Evolutionary conservation across 1,139 yeast genomes (phyloP).

Genomic region (Meyerozyma carpophila): DNA sequence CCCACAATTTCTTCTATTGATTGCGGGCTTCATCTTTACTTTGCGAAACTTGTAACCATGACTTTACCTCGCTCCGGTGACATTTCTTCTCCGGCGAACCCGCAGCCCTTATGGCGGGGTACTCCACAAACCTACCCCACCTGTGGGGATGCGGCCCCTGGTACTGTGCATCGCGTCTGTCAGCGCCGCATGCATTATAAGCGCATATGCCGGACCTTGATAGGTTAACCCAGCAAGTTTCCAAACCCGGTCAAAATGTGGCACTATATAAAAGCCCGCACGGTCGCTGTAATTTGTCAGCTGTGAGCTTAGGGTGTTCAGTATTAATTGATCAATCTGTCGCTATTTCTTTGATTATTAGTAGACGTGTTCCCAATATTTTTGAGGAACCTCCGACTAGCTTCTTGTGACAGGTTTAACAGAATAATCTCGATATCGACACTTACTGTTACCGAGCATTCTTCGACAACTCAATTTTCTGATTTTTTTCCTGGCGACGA

Average conservation of each 20-base stretch:
- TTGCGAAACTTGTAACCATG: too few species aligned
- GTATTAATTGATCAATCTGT: too few species aligned
- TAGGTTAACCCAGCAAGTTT: background rate
- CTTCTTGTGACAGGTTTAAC: too few species aligned
- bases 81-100: background rate
- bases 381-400: too few species aligned
- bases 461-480: too few species aligned
- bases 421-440: too few species aligned
- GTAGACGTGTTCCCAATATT: too few species aligned
- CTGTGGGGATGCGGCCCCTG: background rate
- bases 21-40: too few species aligned
- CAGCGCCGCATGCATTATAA: background rate
- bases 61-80: too few species aligned
- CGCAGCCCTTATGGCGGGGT: background rate
- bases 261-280: background rate
- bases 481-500: background rate
- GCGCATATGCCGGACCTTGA: background rate
- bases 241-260: background rate
- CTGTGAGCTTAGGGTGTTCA: background rate
- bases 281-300: background rate
- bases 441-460: too few species aligned
- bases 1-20: too few species aligned
- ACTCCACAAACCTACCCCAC: background rate
- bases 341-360: too few species aligned
- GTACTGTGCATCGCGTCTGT: background rate